A percentile compares a stretch with the other conserved stretches of the same genome.
phyloP scores from a whole-genome alignment of 2,329 filamentous ascomycete genomes.

The Penicillium sclerotigenum region DNA sequence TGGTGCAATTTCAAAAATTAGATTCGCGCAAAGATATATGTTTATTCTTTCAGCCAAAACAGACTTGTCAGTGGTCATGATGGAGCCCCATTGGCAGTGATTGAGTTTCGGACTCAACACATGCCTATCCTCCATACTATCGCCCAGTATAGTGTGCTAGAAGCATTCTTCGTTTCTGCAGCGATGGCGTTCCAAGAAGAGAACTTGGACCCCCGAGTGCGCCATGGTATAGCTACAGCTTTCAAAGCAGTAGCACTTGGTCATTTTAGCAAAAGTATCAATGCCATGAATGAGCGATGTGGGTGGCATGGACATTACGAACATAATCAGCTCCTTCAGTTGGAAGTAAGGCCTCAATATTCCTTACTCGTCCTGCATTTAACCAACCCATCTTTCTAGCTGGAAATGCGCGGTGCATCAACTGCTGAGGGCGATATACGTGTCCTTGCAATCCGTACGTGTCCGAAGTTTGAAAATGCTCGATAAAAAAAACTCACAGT shows the following conservation, averaged over 20 bases:
- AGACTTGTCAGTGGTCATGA: neutral
- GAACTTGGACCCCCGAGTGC: constrained; percentile 7
- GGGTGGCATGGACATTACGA: constrained; percentile 15
- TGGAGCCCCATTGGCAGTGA: neutral
- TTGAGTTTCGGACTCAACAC: neutral
- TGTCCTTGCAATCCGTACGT: constrained; percentile 22
- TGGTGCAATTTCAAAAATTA: no score
- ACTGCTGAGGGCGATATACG: constrained; percentile 21
- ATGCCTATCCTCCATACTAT: neutral
- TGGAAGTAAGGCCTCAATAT: constrained; percentile 4
- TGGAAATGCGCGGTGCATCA: neutral
- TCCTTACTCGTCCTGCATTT: neutral
- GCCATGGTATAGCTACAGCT: constrained; percentile 10
- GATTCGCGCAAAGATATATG: no score
- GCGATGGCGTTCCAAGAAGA: constrained; percentile 37
- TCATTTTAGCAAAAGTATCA: constrained; percentile 9
- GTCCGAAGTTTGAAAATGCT: neutral
- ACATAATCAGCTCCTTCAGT: constrained; percentile 5
- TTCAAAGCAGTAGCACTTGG: constrained; percentile 13
- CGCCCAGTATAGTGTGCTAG: neutral
- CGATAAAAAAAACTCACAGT: neutral
- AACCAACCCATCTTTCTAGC: neutral
- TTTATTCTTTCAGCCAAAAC: no score
- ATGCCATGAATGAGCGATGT: constrained; percentile 9
- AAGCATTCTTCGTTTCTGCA: neutral